Base-by-base conservation (phyloP, 1,284 basidiomycete genomes). In the Marasmius oreades region DNA sequence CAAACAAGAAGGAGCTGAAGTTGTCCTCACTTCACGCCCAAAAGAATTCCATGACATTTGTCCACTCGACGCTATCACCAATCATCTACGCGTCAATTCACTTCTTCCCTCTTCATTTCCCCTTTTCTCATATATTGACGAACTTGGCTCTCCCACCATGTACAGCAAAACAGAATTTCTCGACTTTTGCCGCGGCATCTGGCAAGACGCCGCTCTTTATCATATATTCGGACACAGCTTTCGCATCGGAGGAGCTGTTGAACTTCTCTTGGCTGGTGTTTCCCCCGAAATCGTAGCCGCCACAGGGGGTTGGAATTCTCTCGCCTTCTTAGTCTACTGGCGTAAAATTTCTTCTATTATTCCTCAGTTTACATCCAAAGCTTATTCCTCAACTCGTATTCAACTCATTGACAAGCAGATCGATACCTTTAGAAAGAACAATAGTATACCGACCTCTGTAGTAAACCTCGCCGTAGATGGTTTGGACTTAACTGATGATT, bases 161-260 rank as follows among this genome's bases (percentile, higher is more conserved):
- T 8, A 8, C 34, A 8, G 8, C 16, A 36, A 36, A 36, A 8
- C 8, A 8, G 16, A 8, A 8, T 36, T 36, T 16, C 34, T 36
- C 8, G 34, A 36, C 34, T 36, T 36, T 36, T 36, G 34, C 52
- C 36, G 53, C 12, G 48, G 44, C 18, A 58, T 63, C 1, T 65
- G 64, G 63, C 16, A 8, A 8, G 1, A 10, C 0, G 55, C 56
- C 1, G 46, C 45, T 1, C 37, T 64, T 1, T 33, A 42, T 0
- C 1, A 5, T 6, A 51, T 67, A 7, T 46, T 55, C 1, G 64
- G 67, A 2, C 68, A 69, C 53, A 62, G 59, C 18, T 69, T 70
- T 57, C 55, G 66, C 4, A 69, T 69, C 34, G 67, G 68, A 0
- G 67, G 67, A 0, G 65, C 67, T 0, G 64, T n/a, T n/a, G n/a